Evolutionary conservation across 257 asterid genomes (phyloP).

Genomic region (Capsicum pubescens): DNA sequence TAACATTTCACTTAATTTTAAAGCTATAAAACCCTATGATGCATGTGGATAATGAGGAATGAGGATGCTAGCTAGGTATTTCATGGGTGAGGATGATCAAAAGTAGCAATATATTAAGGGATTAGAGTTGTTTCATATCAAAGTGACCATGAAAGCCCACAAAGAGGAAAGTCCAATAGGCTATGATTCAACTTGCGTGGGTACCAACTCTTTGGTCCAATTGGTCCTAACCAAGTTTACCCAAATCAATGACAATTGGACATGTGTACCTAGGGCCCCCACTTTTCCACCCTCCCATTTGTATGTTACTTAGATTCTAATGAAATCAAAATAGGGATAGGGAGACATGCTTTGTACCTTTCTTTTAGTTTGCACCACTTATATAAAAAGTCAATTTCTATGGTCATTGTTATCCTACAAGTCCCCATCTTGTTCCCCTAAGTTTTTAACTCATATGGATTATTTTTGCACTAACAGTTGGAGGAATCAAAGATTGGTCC

Average conservation of each 20-base stretch:
- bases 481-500: conserved; percentile 18
- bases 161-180: not conserved
- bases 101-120: not conserved
- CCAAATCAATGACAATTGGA: not conserved
- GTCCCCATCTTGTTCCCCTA: conserved; percentile 54
- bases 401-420: conserved; percentile 42
- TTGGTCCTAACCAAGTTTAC: not conserved
- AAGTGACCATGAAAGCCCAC: conserved; percentile 36
- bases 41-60: conserved; percentile 7
- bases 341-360: conserved; percentile 52
- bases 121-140: conserved; percentile 26
- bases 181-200: conserved; percentile 25
- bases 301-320: conserved; percentile 9
- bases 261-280: not conserved
- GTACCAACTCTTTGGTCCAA: conserved; percentile 24
- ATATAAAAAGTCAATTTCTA: conserved; percentile 44
- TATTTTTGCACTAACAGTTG: conserved; percentile 26
- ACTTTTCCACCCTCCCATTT: conserved; percentile 14
- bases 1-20: not conserved
- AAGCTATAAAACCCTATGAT: not conserved
- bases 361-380: conserved; percentile 61
- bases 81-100: not conserved
- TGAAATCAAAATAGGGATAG: conserved; percentile 18
- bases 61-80: not conserved
- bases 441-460: conserved; percentile 38